phyloP scores from a whole-genome alignment of 2,329 filamentous ascomycete genomes.

The Penicillium janthinellum region DNA sequence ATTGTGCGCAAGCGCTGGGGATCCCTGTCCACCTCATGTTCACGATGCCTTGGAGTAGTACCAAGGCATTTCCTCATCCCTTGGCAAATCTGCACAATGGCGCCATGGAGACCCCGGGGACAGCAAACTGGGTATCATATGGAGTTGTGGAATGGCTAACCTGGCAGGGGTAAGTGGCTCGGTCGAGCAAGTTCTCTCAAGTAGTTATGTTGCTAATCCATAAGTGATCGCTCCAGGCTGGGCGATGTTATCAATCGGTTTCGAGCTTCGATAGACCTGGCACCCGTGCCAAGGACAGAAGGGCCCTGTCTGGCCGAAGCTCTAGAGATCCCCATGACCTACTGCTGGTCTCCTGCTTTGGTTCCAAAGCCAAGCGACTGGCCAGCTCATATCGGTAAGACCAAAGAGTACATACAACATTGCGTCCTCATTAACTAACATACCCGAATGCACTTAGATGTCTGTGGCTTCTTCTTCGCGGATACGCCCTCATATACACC shows the following conservation, averaged over 20 bases:
- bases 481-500: conserved; percentile 43
- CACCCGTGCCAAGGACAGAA: conserved; percentile 39
- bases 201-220: neutral
- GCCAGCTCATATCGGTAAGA: conserved; percentile 39
- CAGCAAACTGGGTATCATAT: conserved; percentile 51
- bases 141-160: conserved; percentile 52
- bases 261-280: conserved; percentile 43
- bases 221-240: conserved; percentile 28
- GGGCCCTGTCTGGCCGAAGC: conserved; percentile 41
- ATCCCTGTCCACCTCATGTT: conserved; percentile 57
- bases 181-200: neutral
- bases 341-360: conserved; percentile 49
- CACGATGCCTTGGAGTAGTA: conserved; percentile 56
- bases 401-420: neutral
- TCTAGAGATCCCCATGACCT: conserved; percentile 47
- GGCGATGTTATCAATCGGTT: conserved; percentile 53
- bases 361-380: conserved; percentile 47
- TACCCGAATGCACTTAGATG: conserved; percentile 25
- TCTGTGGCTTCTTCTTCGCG: conserved; percentile 53
- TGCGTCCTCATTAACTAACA: neutral
- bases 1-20: conserved; percentile 54
- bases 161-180: conserved; percentile 49
- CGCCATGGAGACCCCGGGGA: conserved; percentile 29
- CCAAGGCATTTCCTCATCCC: conserved; percentile 52
- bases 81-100: conserved; percentile 49